These are phyloP conservation scores for Agastache rugosa DNA, from an alignment of 257 asterid species.

Conservation along the genomic window DNA sequence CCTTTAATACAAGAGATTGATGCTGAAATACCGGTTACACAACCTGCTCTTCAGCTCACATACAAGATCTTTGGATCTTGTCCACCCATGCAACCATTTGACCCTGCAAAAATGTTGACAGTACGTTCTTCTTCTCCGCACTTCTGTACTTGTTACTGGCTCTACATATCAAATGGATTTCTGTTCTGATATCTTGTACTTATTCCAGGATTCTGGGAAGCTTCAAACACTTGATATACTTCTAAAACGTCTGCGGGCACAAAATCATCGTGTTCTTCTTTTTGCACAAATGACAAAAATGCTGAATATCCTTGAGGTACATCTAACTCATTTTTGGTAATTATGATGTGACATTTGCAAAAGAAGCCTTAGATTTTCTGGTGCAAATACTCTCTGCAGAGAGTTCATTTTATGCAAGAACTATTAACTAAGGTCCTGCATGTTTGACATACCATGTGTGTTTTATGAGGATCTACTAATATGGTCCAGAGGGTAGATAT, in stretches of 20 bases:
- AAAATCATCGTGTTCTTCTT: constrained; percentile 88
- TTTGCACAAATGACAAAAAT: constrained; percentile 99
- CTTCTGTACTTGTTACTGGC: constrained; percentile 20
- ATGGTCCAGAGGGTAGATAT: background rate
- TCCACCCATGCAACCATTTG: constrained; percentile 99
- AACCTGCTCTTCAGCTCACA: constrained; percentile 94
- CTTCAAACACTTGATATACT: constrained; percentile 93
- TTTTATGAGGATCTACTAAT: background rate
- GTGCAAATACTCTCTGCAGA: background rate
- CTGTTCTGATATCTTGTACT: constrained; percentile 33
- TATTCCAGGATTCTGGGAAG: constrained; percentile 93
- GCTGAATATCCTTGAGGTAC: constrained; percentile 95
- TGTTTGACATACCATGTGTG: background rate
- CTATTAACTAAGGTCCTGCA: too few relatives aligned
- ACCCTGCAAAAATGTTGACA: constrained; percentile 98
- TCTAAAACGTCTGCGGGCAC: constrained; percentile 86
- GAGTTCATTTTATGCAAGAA: too few relatives aligned
- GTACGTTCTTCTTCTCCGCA: constrained; percentile 46
- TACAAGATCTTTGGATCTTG: constrained; percentile 89
- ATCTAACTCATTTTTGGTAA: constrained; percentile 25
- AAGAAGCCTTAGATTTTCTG: constrained; percentile 2
- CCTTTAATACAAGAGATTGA: constrained; percentile 91
- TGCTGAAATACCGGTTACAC: constrained; percentile 74
- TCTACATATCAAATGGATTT: constrained; percentile 19
- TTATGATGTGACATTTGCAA: constrained; percentile 12